Conservation (phyloP, 192 early-diverging fungal genomes). For the Dissophora globulifera region DNA sequence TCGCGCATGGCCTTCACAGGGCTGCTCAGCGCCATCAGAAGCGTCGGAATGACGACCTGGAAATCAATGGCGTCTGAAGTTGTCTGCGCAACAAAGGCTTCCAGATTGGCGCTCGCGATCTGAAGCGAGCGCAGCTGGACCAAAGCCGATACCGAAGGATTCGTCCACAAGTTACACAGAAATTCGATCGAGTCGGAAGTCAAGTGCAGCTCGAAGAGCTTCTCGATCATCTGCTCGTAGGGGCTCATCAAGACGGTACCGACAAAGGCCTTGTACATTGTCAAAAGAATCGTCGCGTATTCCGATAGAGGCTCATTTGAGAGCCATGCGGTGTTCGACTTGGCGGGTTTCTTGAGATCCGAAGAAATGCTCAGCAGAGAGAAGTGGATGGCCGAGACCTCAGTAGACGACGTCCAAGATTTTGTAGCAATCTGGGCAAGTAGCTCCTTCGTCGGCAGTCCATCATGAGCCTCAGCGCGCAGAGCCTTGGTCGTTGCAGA, state of each 20-base stretch:
- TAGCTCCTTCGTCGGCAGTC: slow-evolving; percentile 28
- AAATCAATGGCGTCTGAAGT: slow-evolving; percentile 58
- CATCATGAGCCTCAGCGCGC: slow-evolving; percentile 17
- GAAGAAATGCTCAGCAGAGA: slow-evolving; percentile 48
- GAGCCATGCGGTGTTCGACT: slow-evolving; percentile 23
- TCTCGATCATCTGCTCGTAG: slow-evolving; percentile 52
- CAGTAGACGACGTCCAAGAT: slow-evolving; percentile 29
- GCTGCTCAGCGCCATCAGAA: slow-evolving; percentile 75
- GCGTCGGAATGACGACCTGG: slow-evolving; percentile 74
- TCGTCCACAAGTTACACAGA: slow-evolving; percentile 56
- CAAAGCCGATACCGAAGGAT: slow-evolving; percentile 11
- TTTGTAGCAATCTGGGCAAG: slow-evolving; percentile 37
- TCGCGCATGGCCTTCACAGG: slow-evolving; percentile 66
- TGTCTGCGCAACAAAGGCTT: slow-evolving; percentile 30
- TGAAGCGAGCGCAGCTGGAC: slow-evolving; percentile 65
- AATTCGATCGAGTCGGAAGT: slow-evolving; percentile 54
- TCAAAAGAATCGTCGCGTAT: slow-evolving; percentile 21
- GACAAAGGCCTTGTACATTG: slow-evolving; percentile 54
- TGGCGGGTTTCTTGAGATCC: slow-evolving; percentile 41
- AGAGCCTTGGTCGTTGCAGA: background rate
- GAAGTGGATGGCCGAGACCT: slow-evolving; percentile 45
- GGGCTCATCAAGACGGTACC: slow-evolving; percentile 40
- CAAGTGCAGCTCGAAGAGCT: slow-evolving; percentile 53
- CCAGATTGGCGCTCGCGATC: slow-evolving; percentile 63
- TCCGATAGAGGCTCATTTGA: slow-evolving; percentile 17